phyloP scores from a whole-genome alignment of 2,329 filamentous ascomycete species.

The Monilinia vaccinii-corymbosi region DNA sequence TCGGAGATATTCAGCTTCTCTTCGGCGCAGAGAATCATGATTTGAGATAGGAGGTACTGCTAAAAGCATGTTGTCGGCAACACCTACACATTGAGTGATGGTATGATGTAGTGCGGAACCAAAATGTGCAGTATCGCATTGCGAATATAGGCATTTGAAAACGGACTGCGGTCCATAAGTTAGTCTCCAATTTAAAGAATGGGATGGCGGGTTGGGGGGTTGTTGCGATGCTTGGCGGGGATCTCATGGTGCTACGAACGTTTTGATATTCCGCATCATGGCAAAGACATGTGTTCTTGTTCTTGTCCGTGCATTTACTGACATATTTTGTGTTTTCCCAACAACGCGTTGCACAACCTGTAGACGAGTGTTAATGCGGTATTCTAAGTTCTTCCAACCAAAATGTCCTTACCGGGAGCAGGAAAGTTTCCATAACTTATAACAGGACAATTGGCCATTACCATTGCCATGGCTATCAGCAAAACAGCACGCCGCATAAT shows the following conservation, averaged over 20 bases:
- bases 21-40: slow-evolving; percentile 25
- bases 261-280: slow-evolving; percentile 28
- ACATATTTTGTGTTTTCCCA: slow-evolving; percentile 32
- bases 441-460: slow-evolving; percentile 12
- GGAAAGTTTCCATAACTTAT: slow-evolving; percentile 11
- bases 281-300: slow-evolving; percentile 27
- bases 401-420: slow-evolving; percentile 13
- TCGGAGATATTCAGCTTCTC: slow-evolving; percentile 24
- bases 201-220: too few species aligned
- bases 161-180: slow-evolving; percentile 23
- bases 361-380: neutral
- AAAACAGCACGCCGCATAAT: slow-evolving; percentile 12
- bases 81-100: slow-evolving; percentile 26
- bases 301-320: slow-evolving; percentile 26
- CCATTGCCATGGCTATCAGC: slow-evolving; percentile 8
- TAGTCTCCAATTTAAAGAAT: neutral
- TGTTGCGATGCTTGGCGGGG: neutral
- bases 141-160: slow-evolving; percentile 32
- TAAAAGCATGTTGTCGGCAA: slow-evolving; percentile 16
- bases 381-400: neutral
- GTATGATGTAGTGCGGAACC: slow-evolving; percentile 29
- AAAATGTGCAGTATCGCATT: slow-evolving; percentile 30
- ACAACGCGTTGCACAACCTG: slow-evolving; percentile 28
- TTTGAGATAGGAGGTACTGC: slow-evolving; percentile 21
- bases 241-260: slow-evolving; percentile 16